Percentiles rank a stretch among this genome's conserved stretches.
Conservation (phyloP, 2,329 filamentous ascomycete species). For the Pseudogymnoascus sp. region DNA sequence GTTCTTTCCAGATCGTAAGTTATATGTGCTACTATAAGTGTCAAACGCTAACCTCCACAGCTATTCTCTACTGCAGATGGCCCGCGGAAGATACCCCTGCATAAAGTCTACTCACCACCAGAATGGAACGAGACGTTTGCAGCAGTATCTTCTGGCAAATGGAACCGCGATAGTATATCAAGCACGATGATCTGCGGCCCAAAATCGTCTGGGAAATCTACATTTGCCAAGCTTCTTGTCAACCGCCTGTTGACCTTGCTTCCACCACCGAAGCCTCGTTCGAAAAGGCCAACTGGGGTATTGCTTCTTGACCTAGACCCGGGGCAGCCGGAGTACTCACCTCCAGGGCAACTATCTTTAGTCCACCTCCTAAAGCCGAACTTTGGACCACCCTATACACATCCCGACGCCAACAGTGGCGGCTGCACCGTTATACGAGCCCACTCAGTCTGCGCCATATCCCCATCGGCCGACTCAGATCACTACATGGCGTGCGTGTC, state of each 20-base stretch:
- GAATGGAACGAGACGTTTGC: conserved; percentile 46
- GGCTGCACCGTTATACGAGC: conserved; percentile 43
- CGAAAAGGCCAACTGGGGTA: conserved; percentile 22
- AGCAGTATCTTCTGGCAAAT: conserved; percentile 13
- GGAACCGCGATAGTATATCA: conserved; percentile 40
- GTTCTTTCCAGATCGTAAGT: conserved; percentile 44
- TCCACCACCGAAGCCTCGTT: conserved; percentile 17
- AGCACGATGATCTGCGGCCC: conserved; percentile 55
- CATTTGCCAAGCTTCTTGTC: conserved; percentile 56
- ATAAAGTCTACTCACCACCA: conserved; percentile 47
- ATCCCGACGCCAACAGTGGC: conserved; percentile 35
- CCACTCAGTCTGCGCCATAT: conserved; percentile 58
- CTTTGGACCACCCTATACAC: conserved; percentile 59
- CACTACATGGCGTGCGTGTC: conserved; percentile 57
- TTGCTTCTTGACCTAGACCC: conserved; percentile 66
- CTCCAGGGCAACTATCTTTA: conserved; percentile 62
- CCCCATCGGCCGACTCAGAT: conserved; percentile 56
- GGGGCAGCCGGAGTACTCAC: conserved; percentile 66
- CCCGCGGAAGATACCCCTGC: conserved; percentile 41
- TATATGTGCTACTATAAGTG: not conserved
- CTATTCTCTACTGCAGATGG: conserved; percentile 45
- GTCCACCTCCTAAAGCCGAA: conserved; percentile 52
- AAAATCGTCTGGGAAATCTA: conserved; percentile 69
- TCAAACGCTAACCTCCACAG: conserved; percentile 31
- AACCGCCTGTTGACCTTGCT: conserved; percentile 49